These are phyloP conservation scores for Coffea canephora DNA, from an alignment of 257 asterid genomes.

Conservation along the genomic window DNA sequence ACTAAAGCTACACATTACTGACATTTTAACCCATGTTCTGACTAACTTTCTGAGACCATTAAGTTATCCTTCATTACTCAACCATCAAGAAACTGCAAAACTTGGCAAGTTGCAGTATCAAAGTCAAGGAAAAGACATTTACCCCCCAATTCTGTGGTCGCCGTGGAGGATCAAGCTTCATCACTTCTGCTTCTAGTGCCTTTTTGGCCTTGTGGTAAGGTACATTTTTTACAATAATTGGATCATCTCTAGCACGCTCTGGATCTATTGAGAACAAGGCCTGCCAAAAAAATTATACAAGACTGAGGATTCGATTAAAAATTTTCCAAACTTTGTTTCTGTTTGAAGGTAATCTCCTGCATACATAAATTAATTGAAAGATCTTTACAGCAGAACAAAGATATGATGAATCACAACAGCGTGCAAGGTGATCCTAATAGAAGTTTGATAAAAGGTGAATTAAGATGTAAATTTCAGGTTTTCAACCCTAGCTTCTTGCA, in stretches of 20 bases:
- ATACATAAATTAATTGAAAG: background rate
- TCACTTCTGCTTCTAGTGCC: conserved; percentile 80
- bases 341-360: background rate
- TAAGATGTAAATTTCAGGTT: background rate
- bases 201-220: conserved; percentile 79
- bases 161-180: conserved; percentile 84
- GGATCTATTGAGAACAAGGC: conserved; percentile 92
- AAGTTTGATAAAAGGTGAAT: background rate
- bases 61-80: background rate
- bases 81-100: background rate
- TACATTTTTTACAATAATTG: conserved; percentile 68
- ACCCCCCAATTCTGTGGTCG: conserved; percentile 92
- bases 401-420: background rate
- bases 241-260: conserved; percentile 84
- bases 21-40: background rate
- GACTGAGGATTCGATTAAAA: background rate
- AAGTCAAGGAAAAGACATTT: conserved; percentile 22
- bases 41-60: background rate
- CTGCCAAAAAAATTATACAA: conserved; percentile 41
- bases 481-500: background rate
- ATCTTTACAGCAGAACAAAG: background rate
- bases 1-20: background rate
- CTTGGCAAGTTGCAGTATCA: background rate
- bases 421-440: background rate
- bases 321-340: background rate